Base-by-base conservation (phyloP, 768 basidiomycete genomes). In the Amanita brunnescens region DNA sequence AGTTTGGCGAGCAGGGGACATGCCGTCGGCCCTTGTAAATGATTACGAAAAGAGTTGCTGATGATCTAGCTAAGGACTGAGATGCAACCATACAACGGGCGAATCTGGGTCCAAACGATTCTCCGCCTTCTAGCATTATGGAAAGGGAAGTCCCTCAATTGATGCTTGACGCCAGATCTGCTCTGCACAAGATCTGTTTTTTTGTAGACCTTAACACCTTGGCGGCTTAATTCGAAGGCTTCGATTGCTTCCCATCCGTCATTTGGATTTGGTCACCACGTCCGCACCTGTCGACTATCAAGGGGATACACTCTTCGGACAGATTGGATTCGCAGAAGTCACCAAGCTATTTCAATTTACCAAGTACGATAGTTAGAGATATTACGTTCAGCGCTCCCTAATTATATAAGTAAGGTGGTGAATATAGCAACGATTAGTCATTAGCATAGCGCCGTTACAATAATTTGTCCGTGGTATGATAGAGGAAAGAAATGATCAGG, bases 241-340 rank as follows among this genome's bases (percentile, higher is more conserved):
- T n/a, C 41, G 14, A n/a, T 42, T 51, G 21, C 37, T 43, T 40
- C 50, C 37, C n/a, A 26, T 30, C 39, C 49, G 32, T 35, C 18
- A n/a, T 14, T 21, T 43, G 29, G 20, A 50, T 42, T 23, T 20
- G 38, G 26, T 51, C 13, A 18, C 50, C 42, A 44, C 50, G 50
- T 44, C 16, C 44, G 8, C 23, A 21, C 50, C 34, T 44, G 32
- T 44, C 50, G 32, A 51, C 50, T 33, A 44, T 51, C 50, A 51
- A 30, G 16, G 13, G 12, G 33, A 51, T 32, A 41, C 30, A 51
- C 50, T 20, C 29, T 23, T 41, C 13, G 48, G 26, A 14, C 41
- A 43, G 32, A n/a, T 16, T 21, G 41, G 50, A 51, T 51, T 51
- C 50, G 30, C 50, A 51, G 50, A 51, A 42, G 32, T 29, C 8